Conservation (phyloP, 805 yeast species). For the Yarrowia yakushimensis region DNA sequence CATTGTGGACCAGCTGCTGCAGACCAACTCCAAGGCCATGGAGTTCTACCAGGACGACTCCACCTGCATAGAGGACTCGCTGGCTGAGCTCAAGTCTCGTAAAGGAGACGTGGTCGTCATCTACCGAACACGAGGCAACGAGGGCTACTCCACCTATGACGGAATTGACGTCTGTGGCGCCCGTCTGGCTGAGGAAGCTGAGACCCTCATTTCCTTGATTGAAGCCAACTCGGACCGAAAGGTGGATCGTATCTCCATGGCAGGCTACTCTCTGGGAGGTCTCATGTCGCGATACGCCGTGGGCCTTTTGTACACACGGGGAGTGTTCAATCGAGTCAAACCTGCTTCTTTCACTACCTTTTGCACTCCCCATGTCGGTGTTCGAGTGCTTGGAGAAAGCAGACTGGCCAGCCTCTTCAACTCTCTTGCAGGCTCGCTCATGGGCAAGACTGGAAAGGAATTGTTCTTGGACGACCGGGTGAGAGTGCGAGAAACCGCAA, state of each 20-base stretch:
- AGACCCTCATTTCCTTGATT: slow-evolving; percentile 38
- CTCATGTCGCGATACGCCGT: slow-evolving; percentile 74
- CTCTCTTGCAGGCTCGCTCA: slow-evolving; percentile 55
- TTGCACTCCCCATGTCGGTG: slow-evolving; percentile 69
- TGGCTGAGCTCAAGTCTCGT: slow-evolving; percentile 30
- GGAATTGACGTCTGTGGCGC: slow-evolving; percentile 84
- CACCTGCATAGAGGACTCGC: slow-evolving; percentile 6
- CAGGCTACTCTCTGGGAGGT: slow-evolving; percentile 92
- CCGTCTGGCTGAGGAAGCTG: slow-evolving; percentile 67
- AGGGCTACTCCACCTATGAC: slow-evolving; percentile 76
- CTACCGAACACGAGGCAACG: slow-evolving; percentile 55
- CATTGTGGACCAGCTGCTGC: slow-evolving; percentile 46
- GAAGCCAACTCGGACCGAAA: slow-evolving; percentile 28
- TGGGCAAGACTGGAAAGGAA: slow-evolving; percentile 73
- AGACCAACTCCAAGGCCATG: slow-evolving; percentile 2
- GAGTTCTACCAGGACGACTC: slow-evolving; percentile 23
- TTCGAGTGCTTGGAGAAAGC: slow-evolving; percentile 53
- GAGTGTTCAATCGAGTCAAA: slow-evolving; percentile 49
- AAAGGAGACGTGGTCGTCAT: slow-evolving; percentile 40
- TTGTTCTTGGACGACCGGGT: slow-evolving; percentile 48
- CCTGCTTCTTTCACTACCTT: slow-evolving; percentile 62
- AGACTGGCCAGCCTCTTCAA: slow-evolving; percentile 56
- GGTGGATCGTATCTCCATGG: slow-evolving; percentile 67
- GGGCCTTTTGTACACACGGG: slow-evolving; percentile 59
- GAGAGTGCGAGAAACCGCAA: slow-evolving; percentile 6